These are phyloP conservation scores for Claviceps capensis DNA, from an alignment of 2,329 filamentous ascomycete species.

Conservation along the genomic window DNA sequence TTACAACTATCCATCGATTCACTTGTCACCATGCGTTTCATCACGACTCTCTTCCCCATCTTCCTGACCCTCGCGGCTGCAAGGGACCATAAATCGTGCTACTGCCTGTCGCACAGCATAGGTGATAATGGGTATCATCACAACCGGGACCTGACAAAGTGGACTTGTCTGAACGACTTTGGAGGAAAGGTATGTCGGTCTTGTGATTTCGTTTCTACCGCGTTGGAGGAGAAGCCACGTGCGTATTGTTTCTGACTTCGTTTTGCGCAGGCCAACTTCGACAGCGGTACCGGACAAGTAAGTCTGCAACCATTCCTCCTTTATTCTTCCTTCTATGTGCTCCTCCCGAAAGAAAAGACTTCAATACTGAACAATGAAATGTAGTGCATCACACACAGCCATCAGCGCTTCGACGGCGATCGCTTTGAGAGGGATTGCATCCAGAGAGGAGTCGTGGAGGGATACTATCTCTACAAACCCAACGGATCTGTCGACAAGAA, in stretches of 20 bases:
- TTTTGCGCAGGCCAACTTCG: not conserved
- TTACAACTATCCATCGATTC: too few species aligned
- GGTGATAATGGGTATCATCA: not conserved
- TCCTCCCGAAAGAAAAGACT: not conserved
- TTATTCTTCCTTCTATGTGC: too few species aligned
- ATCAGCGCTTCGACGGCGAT: not conserved
- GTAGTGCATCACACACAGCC: not conserved
- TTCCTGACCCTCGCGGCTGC: conserved; percentile 11
- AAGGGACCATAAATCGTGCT: not conserved
- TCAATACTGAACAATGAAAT: not conserved
- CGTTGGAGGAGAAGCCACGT: not conserved
- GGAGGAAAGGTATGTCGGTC: not conserved
- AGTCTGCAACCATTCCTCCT: not conserved
- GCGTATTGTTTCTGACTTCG: not conserved
- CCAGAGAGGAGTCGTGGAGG: not conserved
- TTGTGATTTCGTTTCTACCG: not conserved
- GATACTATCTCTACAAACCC: not conserved
- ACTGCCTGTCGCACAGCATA: not conserved
- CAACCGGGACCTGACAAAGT: not conserved
- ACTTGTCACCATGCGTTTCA: not conserved
- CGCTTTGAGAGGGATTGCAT: not conserved
- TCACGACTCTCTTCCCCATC: not conserved
- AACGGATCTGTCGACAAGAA: not conserved
- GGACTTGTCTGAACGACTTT: not conserved
- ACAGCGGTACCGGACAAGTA: not conserved